Evolutionary conservation across 768 basidiomycete genomes (phyloP).

Genomic region (Lentinula boryana): DNA sequence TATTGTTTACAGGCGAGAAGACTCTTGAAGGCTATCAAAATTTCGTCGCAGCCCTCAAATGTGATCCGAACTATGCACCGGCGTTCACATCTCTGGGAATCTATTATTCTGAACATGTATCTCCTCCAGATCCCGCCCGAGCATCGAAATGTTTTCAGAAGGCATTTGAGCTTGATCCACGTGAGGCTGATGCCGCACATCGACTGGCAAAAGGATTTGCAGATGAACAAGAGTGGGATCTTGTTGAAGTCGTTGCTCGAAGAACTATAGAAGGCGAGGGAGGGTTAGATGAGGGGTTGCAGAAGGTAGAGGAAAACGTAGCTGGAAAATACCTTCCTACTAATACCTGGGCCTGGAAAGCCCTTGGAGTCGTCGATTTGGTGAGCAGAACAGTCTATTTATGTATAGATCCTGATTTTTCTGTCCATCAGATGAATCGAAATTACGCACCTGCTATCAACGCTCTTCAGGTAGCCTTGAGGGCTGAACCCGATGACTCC

Average conservation of each 20-base stretch:
- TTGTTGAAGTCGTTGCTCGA: slow-evolving; percentile 90
- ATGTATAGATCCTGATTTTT: neutral
- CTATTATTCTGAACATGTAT: slow-evolving; percentile 70
- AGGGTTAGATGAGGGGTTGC: slow-evolving; percentile 56
- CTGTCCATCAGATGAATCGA: slow-evolving; percentile 45
- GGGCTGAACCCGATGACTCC: slow-evolving; percentile 72
- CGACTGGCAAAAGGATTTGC: slow-evolving; percentile 87
- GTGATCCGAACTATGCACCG: slow-evolving; percentile 71
- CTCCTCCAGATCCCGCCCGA: slow-evolving; percentile 74
- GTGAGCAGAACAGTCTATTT: slow-evolving; percentile 38
- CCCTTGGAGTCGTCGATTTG: slow-evolving; percentile 84
- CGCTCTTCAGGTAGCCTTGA: slow-evolving; percentile 79
- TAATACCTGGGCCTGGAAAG: slow-evolving; percentile 98
- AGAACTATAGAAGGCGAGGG: slow-evolving; percentile 93
- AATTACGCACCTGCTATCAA: slow-evolving; percentile 75
- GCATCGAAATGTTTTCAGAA: slow-evolving; percentile 97
- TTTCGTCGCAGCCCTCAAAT: slow-evolving; percentile 79
- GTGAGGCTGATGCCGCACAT: slow-evolving; percentile 80
- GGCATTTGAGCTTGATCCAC: slow-evolving; percentile 92
- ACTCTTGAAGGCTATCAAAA: slow-evolving; percentile 67
- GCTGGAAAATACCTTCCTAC: slow-evolving; percentile 59
- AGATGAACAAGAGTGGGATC: slow-evolving; percentile 90
- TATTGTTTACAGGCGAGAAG: slow-evolving; percentile 29
- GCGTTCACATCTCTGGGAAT: slow-evolving; percentile 92
- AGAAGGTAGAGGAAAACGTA: slow-evolving; percentile 24